Percentiles rank a stretch among this genome's conserved stretches.
These are phyloP conservation scores for Stemphylium vesicarium DNA, from an alignment of 2,329 filamentous ascomycete genomes.

Conservation along the genomic window DNA sequence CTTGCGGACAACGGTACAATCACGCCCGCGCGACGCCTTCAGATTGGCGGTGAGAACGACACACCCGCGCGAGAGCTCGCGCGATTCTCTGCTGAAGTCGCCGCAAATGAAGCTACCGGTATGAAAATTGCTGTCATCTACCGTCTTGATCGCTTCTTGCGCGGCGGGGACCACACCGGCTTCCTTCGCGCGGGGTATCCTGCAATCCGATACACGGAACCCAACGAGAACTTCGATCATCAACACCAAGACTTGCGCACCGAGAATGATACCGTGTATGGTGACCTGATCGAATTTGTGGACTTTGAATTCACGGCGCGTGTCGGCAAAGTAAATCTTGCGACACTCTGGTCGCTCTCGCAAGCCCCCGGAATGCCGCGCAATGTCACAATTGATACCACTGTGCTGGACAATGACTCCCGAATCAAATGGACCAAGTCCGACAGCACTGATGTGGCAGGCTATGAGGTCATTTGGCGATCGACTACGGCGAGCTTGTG, in stretches of 20 bases:
- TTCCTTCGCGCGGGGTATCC: constrained; percentile 64
- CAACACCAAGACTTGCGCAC: constrained; percentile 63
- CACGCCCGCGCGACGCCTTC: constrained; percentile 49
- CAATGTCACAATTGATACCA: constrained; percentile 59
- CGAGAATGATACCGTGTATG: constrained; percentile 60
- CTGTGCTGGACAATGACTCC: constrained; percentile 57
- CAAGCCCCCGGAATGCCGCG: constrained; percentile 58
- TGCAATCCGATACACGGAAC: constrained; percentile 64
- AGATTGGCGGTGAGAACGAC: constrained; percentile 59
- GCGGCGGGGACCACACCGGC: constrained; percentile 63
- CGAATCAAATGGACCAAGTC: constrained; percentile 57
- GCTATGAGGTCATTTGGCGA: constrained; percentile 65
- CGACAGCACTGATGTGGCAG: constrained; percentile 50
- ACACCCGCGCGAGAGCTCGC: constrained; percentile 62
- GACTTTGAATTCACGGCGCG: constrained; percentile 62
- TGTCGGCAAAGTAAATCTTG: constrained; percentile 62
- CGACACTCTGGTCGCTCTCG: constrained; percentile 61
- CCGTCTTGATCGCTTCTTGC: constrained; percentile 62
- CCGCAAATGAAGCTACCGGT: constrained; percentile 57
- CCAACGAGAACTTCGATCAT: constrained; percentile 63
- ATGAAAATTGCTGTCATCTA: constrained; percentile 65
- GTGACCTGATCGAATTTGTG: constrained; percentile 63
- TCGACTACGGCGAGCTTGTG: constrained; percentile 58
- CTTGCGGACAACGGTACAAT: constrained; percentile 49
- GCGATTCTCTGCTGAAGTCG: constrained; percentile 62